These are phyloP conservation scores for Ilyonectria destructans DNA, from an alignment of 2,329 filamentous ascomycete genomes.

Conservation along the genomic window DNA sequence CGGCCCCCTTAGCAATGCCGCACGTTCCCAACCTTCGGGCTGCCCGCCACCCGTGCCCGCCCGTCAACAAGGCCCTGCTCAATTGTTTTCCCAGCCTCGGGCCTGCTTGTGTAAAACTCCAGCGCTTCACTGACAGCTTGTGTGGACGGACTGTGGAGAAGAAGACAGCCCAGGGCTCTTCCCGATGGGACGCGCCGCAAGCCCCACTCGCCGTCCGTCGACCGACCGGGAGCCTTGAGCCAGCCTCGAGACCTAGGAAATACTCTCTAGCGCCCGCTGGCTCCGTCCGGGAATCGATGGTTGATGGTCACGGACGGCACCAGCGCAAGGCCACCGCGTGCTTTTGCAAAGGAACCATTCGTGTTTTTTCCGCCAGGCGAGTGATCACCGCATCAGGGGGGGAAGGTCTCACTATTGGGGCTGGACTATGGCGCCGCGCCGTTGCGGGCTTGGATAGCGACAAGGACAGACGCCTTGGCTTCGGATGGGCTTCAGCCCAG, in stretches of 20 bases:
- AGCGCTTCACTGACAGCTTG: slow-evolving; percentile 33
- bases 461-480: slow-evolving; percentile 8
- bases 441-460: slow-evolving; percentile 23
- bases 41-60: slow-evolving; percentile 8
- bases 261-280: slow-evolving; percentile 34
- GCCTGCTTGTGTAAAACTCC: slow-evolving; percentile 25
- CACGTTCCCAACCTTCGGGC: slow-evolving; percentile 6
- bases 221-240: slow-evolving; percentile 33
- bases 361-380: slow-evolving; percentile 28
- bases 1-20: background rate
- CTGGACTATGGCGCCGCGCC: slow-evolving; percentile 22
- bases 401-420: slow-evolving; percentile 19
- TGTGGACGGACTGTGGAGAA: slow-evolving; percentile 50
- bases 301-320: background rate
- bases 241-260: slow-evolving; percentile 2
- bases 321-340: slow-evolving; percentile 28
- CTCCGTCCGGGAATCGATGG: slow-evolving; percentile 20
- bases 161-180: slow-evolving; percentile 46
- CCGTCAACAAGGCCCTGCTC: background rate
- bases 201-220: slow-evolving; percentile 38
- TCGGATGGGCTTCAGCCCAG: slow-evolving; percentile 12
- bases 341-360: slow-evolving; percentile 32
- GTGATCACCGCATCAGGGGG: slow-evolving; percentile 35
- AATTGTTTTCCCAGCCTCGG: slow-evolving; percentile 6
- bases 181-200: slow-evolving; percentile 49